These are phyloP conservation scores for Cytospora schulzeri DNA, from an alignment of 2,329 filamentous ascomycete species.

Conservation along the genomic window DNA sequence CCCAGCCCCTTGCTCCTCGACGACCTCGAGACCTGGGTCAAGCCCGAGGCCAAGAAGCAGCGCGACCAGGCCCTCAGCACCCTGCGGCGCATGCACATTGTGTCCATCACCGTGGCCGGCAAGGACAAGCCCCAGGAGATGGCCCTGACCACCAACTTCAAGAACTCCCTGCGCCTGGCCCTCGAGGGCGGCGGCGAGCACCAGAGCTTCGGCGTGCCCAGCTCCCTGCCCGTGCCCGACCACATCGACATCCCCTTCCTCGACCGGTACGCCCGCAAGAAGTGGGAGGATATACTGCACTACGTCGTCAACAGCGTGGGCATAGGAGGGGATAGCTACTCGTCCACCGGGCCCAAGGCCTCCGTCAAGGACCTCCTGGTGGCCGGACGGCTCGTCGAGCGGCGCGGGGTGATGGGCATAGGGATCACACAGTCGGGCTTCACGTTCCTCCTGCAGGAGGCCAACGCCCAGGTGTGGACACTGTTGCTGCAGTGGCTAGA, in stretches of 20 bases:
- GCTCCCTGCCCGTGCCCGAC: slow-evolving; percentile 61
- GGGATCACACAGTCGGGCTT: slow-evolving; percentile 92
- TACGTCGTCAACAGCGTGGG: slow-evolving; percentile 85
- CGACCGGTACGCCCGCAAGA: slow-evolving; percentile 80
- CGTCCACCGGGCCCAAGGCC: slow-evolving; percentile 62
- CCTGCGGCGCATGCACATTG: slow-evolving; percentile 83
- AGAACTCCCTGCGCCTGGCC: slow-evolving; percentile 78
- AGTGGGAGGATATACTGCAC: slow-evolving; percentile 96
- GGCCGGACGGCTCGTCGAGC: slow-evolving; percentile 77
- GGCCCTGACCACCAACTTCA: slow-evolving; percentile 79
- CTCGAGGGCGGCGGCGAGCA: slow-evolving; percentile 85
- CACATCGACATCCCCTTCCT: slow-evolving; percentile 72
- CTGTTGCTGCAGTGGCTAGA: slow-evolving; percentile 91
- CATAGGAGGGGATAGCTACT: slow-evolving; percentile 49
- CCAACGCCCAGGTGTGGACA: slow-evolving; percentile 97
- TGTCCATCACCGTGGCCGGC: slow-evolving; percentile 63
- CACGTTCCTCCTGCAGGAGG: slow-evolving; percentile 90
- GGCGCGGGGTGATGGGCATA: slow-evolving; percentile 47
- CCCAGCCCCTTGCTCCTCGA: slow-evolving; percentile 75
- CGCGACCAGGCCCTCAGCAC: slow-evolving; percentile 83
- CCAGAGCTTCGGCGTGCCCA: slow-evolving; percentile 88
- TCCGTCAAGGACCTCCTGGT: slow-evolving; percentile 85
- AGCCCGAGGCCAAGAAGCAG: slow-evolving; percentile 65
- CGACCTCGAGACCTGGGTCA: slow-evolving; percentile 86
- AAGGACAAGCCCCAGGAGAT: slow-evolving; percentile 71